phyloP scores from a whole-genome alignment of 1,284 basidiomycete species.

The Hemileia vastatrix region DNA sequence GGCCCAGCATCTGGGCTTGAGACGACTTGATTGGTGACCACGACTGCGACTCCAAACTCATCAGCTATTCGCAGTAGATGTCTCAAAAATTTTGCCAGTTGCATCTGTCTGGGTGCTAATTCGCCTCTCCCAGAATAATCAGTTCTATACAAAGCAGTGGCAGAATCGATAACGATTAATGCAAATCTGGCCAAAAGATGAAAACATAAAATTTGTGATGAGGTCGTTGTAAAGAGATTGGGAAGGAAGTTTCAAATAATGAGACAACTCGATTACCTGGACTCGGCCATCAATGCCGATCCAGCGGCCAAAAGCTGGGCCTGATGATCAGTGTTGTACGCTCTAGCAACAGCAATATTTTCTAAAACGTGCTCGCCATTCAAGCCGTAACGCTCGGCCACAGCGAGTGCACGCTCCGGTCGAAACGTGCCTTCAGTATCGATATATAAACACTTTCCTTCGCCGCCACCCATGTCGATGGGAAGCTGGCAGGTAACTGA shows the following conservation, averaged over 20 bases:
- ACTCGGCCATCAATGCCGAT: constrained; percentile 93
- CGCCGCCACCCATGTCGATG: constrained; percentile 94
- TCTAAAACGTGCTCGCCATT: constrained; percentile 96
- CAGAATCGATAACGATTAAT: constrained; percentile 90
- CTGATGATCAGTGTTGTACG: constrained; percentile 98
- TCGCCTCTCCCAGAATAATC: constrained; percentile 95
- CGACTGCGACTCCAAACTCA: constrained; percentile 97
- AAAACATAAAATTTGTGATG: background rate
- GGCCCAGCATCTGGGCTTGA: constrained; percentile 92
- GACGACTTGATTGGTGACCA: constrained; percentile 97
- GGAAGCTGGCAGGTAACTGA: constrained; percentile 96
- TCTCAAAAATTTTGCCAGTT: constrained; percentile 93
- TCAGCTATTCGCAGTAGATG: constrained; percentile 88
- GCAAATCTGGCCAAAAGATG: constrained; percentile 62
- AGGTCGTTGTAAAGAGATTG: background rate
- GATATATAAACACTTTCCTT: constrained; percentile 98
- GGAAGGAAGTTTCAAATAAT: background rate
- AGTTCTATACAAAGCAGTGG: constrained; percentile 88
- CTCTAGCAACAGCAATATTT: constrained; percentile 95
- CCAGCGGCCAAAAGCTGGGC: constrained; percentile 79
- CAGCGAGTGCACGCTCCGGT: constrained; percentile 83
- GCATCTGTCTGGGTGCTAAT: constrained; percentile 85
- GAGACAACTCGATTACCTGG: constrained; percentile 54
- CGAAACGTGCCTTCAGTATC: constrained; percentile 99
- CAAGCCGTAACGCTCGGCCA: constrained; percentile 88